Evolutionary conservation across 345 rosid species (phyloP).

Genomic region (Eucalyptus tenuipes): DNA sequence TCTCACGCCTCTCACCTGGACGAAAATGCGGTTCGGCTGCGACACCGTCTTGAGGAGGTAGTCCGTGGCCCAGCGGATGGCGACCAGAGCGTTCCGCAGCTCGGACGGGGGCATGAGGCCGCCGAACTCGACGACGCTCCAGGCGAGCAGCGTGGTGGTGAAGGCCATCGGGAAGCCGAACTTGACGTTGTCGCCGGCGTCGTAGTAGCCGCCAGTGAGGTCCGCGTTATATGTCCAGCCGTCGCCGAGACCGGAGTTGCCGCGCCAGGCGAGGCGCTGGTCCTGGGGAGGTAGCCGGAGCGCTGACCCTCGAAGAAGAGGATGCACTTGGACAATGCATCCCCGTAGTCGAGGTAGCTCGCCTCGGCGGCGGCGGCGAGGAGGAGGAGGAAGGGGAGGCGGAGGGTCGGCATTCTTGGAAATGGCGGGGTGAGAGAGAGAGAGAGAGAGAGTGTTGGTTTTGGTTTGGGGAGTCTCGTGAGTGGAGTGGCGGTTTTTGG

Average conservation of each 20-base stretch:
- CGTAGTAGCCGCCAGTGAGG: constrained; percentile 70
- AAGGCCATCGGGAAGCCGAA: constrained; percentile 85
- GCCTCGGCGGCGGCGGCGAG: background rate
- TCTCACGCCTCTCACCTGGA: constrained; percentile 40
- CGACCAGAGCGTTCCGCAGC: constrained; percentile 46
- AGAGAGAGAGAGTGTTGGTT: background rate
- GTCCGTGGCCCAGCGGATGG: constrained; percentile 77
- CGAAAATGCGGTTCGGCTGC: constrained; percentile 87
- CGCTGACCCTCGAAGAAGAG: constrained; percentile 61
- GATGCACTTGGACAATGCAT: constrained; percentile 36
- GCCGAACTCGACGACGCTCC: constrained; percentile 75
- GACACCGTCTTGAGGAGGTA: constrained; percentile 77
- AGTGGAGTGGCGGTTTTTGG: background rate
- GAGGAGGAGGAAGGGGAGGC: background rate
- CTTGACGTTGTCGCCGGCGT: constrained; percentile 83
- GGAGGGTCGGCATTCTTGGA: background rate
- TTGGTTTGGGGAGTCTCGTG: background rate
- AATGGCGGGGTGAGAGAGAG: background rate
- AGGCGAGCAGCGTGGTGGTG: constrained; percentile 55
- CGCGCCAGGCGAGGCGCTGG: constrained; percentile 42
- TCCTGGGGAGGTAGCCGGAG: constrained; percentile 27
- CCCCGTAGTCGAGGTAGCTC: constrained; percentile 21
- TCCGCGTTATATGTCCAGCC: constrained; percentile 19
- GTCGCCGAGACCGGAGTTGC: constrained; percentile 38
- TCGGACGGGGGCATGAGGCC: constrained; percentile 53